These are phyloP conservation scores for Dryadomyces quercivorus DNA, from an alignment of 2,329 filamentous ascomycete species.

Conservation along the genomic window DNA sequence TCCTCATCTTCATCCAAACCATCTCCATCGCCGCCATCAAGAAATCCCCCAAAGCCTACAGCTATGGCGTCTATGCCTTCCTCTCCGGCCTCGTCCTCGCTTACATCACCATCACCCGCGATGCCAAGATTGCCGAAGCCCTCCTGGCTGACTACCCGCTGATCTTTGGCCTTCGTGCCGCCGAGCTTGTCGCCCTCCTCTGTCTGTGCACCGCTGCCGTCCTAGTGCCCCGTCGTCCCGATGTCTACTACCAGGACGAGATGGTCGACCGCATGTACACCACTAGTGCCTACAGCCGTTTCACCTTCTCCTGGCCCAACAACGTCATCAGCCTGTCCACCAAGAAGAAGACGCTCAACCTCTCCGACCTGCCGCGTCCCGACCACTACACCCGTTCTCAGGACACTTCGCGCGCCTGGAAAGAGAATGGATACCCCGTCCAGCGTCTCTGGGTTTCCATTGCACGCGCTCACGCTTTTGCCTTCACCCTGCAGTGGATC, in stretches of 20 bases:
- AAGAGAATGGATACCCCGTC: slow-evolving; percentile 26
- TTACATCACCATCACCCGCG: slow-evolving; percentile 31
- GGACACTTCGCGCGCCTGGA: slow-evolving; percentile 39
- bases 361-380: slow-evolving; percentile 50
- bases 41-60: slow-evolving; percentile 37
- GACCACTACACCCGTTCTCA: slow-evolving; percentile 40
- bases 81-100: slow-evolving; percentile 33
- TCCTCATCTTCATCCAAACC: slow-evolving; percentile 39
- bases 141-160: slow-evolving; percentile 19
- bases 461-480: slow-evolving; percentile 40
- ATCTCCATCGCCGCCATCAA: slow-evolving; percentile 34
- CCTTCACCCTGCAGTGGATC: slow-evolving; percentile 45
- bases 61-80: slow-evolving; percentile 39
- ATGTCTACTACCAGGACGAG: slow-evolving; percentile 47
- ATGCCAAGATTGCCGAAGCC: slow-evolving; percentile 24
- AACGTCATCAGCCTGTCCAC: slow-evolving; percentile 40
- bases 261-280: slow-evolving; percentile 53
- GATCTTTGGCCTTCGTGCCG: slow-evolving; percentile 32
- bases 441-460: slow-evolving; percentile 49
- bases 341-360: slow-evolving; percentile 46
- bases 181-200: slow-evolving; percentile 33
- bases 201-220: slow-evolving; percentile 35
- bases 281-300: slow-evolving; percentile 45
- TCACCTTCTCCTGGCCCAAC: slow-evolving; percentile 54
- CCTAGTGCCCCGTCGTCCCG: slow-evolving; percentile 53